Evolutionary conservation across 176 grass and related monocot genomes (phyloP), one percentile per base, ranked within the genome.

Genomic region (Zoysia japonica): DNA sequence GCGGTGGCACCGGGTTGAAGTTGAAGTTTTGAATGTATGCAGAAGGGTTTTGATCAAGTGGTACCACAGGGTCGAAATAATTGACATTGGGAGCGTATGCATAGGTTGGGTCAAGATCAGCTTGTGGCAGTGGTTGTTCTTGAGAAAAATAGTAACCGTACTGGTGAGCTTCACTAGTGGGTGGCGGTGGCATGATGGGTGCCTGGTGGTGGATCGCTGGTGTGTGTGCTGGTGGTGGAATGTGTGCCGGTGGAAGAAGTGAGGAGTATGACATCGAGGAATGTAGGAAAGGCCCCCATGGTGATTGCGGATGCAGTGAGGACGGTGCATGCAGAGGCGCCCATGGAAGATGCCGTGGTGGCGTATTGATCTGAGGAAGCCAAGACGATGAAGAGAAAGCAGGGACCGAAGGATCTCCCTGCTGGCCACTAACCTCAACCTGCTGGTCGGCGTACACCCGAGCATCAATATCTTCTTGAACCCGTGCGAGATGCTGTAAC

Each of bases 271-370:
- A 3, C 61, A 28, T 40, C 51, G 61, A 40, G 4, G 5, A 13
- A 1, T 11, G 20, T 38, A 19, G 74, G 15, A 48, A 6, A 63
- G 9, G 35, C 4, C 4, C 15, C 12, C 28, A 49, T 17, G 45
- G 5, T 11, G 45, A 64, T 11, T 11, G 38, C 17, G 35, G 2
- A 65, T 19, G 61, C 0, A 50, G 46, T 5, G n/a, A 66, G 47
- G 47, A 66, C 17, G 28, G 28, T 28, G 14, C 36, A 1, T 78
- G 61, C 16, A 13, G 49, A 11, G 47, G 15, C 6, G 12, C 19
- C 36, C 36, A 78, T 28, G 62, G 62, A 6, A 65, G 61, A 77
- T 13, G 45, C 37, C 60, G 64, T 7, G 74, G 60, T 49, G 60
- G 75, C 7, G 65, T 15, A 2, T 0, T 61, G 28, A 40, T 64